Conservation (phyloP, 2,329 filamentous ascomycete species). For the Trichoderma arundinaceum region DNA sequence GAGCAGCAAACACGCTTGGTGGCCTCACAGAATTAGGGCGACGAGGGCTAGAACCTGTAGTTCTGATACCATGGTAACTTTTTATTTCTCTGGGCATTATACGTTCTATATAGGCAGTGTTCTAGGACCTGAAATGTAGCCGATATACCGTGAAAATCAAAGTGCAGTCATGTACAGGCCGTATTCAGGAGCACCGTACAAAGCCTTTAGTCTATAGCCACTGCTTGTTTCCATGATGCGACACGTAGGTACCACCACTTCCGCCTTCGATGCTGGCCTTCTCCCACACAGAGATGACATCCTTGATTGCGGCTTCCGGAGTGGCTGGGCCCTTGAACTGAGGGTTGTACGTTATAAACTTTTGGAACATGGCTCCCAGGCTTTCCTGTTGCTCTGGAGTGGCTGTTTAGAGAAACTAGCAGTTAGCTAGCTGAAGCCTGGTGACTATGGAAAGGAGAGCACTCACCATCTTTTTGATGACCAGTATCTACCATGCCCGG, state of each 20-base stretch:
- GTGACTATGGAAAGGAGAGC: too few relatives aligned
- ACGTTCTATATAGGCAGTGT: not conserved
- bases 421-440: not conserved
- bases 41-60: not conserved
- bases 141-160: too few relatives aligned
- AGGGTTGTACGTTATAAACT: not conserved
- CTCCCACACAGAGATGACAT: slow-evolving; percentile 16
- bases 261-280: not conserved
- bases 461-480: slow-evolving; percentile 5
- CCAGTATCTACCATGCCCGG: slow-evolving; percentile 6
- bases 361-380: not conserved
- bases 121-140: not conserved
- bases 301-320: not conserved
- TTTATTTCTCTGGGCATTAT: not conserved
- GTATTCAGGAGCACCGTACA: not conserved
- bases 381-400: slow-evolving; percentile 5
- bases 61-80: not conserved
- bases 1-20: not conserved
- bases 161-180: too few relatives aligned
- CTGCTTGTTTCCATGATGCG: slow-evolving; percentile 14
- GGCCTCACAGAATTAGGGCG: not conserved
- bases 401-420: not conserved
- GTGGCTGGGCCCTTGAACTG: not conserved
- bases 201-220: not conserved
- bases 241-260: slow-evolving; percentile 6